phyloP scores from a whole-genome alignment of 495 filamentous ascomycete genomes.

The Penicillium ucsense region DNA sequence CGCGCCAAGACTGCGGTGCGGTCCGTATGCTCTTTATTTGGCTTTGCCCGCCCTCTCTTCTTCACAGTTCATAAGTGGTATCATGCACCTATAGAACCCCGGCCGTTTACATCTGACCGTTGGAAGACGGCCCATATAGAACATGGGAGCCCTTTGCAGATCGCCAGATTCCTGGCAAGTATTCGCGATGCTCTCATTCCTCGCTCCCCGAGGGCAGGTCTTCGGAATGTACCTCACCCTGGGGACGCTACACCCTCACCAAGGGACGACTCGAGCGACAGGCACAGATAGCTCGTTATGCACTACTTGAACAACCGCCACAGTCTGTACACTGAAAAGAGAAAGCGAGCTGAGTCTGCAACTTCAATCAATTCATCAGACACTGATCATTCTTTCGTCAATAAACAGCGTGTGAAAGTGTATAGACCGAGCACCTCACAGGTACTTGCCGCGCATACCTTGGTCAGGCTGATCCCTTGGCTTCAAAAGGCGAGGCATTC shows the following conservation, averaged over 20 bases:
- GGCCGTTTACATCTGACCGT: too few species aligned
- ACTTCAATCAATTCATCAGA: too few species aligned
- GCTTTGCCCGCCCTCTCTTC: too few species aligned
- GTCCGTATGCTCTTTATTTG: too few species aligned
- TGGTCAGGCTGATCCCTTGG: conserved; percentile 12
- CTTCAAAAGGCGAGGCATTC: conserved; percentile 12
- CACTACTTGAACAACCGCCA: too few species aligned
- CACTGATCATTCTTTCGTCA: too few species aligned
- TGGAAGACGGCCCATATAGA: too few species aligned
- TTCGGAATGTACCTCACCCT: conserved; percentile 13
- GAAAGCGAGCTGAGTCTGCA: background rate
- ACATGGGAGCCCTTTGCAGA: conserved; percentile 1
- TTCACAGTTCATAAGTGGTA: too few species aligned
- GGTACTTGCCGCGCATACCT: conserved; percentile 12
- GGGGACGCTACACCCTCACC: background rate
- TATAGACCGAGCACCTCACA: too few species aligned
- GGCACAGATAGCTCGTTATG: background rate
- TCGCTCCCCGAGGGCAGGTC: conserved; percentile 9
- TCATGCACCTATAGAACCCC: background rate
- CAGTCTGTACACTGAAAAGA: too few species aligned
- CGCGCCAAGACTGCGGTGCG: too few species aligned
- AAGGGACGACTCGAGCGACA: background rate
- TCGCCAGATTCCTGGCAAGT: conserved; percentile 11
- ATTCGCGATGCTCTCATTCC: conserved; percentile 19
- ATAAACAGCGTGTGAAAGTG: too few species aligned